Percentiles rank a stretch among this genome's conserved stretches.
These are phyloP conservation scores for Cordyceps militaris DNA, from an alignment of 2,329 filamentous ascomycete genomes.

Conservation along the genomic window DNA sequence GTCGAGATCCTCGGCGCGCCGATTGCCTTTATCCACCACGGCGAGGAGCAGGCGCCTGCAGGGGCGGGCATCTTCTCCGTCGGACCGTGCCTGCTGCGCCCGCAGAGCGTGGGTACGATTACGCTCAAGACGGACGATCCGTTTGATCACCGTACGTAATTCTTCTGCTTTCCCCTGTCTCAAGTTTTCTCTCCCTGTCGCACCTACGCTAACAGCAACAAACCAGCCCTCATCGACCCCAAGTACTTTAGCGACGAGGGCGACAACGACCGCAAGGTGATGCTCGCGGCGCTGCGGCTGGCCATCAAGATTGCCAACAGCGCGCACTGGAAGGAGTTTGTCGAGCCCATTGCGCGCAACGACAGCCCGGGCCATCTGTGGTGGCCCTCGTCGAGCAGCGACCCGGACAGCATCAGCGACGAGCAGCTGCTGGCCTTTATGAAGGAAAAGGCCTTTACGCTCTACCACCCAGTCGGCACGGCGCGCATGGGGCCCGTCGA, in stretches of 20 bases:
- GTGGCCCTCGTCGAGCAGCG: constrained; percentile 18
- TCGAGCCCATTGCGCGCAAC: constrained; percentile 15
- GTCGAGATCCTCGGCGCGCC: constrained; percentile 16
- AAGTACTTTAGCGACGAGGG: constrained; percentile 17
- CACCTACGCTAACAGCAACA: background rate
- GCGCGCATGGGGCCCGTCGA: constrained; percentile 16
- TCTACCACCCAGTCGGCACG: constrained; percentile 18
- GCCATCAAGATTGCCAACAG: constrained; percentile 15
- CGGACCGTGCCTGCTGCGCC: constrained; percentile 13
- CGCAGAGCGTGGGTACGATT: constrained; percentile 16
- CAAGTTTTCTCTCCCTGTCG: background rate
- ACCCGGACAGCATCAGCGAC: constrained; percentile 16
- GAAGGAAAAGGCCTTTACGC: constrained; percentile 16
- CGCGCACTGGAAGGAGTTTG: constrained; percentile 13
- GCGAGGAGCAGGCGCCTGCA: constrained; percentile 13
- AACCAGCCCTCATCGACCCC: constrained; percentile 17
- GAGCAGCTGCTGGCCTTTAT: constrained; percentile 16
- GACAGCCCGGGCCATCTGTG: constrained; percentile 16
- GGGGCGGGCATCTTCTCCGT: constrained; percentile 13
- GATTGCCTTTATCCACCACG: constrained; percentile 17
- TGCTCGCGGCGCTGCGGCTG: constrained; percentile 16
- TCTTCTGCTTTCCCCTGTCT: background rate
- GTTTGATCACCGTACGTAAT: constrained; percentile 17
- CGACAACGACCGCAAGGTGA: constrained; percentile 17
- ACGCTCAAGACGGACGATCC: constrained; percentile 14